Conservation (phyloP, 2,329 filamentous ascomycete genomes). For the Ophiostoma quercus region DNA sequence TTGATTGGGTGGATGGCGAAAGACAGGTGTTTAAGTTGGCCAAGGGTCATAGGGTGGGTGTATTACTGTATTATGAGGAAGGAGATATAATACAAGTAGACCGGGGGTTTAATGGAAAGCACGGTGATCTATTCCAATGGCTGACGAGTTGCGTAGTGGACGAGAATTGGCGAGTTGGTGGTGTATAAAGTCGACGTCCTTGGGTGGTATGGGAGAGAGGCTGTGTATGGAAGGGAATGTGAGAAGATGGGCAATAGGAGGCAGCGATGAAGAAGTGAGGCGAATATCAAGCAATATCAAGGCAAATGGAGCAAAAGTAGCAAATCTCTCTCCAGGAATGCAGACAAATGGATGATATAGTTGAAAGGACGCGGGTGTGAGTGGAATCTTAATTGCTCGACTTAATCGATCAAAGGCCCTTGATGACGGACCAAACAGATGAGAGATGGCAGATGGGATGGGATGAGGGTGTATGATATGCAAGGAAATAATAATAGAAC, state of each 20-base stretch:
- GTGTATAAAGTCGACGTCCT: neutral
- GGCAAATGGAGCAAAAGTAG: neutral
- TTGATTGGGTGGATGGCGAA: neutral
- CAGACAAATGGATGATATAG: conserved; percentile 10
- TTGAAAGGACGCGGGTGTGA: conserved; percentile 16
- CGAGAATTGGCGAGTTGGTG: neutral
- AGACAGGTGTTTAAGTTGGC: neutral
- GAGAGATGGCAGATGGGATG: neutral
- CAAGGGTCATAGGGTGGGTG: neutral
- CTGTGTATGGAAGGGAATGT: neutral
- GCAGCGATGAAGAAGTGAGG: neutral
- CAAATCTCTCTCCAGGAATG: neutral
- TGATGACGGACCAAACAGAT: neutral
- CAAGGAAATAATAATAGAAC: conserved; percentile 2
- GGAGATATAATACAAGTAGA: neutral
- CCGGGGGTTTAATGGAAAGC: neutral
- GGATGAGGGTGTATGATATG: neutral
- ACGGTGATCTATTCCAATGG: neutral
- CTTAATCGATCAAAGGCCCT: conserved; percentile 2
- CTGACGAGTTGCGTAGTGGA: neutral
- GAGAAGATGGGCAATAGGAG: neutral
- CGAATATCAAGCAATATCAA: neutral
- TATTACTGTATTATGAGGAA: neutral
- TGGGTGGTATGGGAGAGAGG: neutral
- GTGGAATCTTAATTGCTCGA: conserved; percentile 20